phyloP scores from a whole-genome alignment of 306 rosid genomes.

The Notholithocarpus densiflorus region DNA sequence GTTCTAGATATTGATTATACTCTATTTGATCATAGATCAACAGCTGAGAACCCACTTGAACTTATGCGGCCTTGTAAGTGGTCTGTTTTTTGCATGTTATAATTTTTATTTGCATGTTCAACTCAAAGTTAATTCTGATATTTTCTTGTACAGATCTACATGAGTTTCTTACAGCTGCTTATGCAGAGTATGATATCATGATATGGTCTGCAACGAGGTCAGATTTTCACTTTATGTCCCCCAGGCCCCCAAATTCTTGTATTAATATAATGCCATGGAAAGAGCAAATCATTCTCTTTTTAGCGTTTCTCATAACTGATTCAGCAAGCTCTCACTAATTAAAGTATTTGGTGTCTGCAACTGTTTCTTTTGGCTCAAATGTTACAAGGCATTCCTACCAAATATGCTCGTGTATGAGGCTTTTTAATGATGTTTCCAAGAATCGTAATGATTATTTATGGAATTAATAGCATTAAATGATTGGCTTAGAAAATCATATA shows the following conservation, averaged over 20 bases:
- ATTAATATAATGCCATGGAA: background rate
- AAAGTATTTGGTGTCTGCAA: background rate
- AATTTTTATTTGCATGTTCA: background rate
- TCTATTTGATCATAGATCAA: conserved; percentile 89
- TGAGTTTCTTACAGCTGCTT: conserved; percentile 85
- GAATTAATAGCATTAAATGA: background rate
- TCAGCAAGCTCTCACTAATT: background rate
- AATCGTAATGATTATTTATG: background rate
- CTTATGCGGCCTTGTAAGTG: conserved; percentile 92
- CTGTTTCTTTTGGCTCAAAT: background rate
- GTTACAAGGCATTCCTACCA: background rate
- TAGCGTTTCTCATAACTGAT: background rate
- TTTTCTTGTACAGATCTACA: conserved; percentile 68
- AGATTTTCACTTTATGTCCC: conserved; percentile 3
- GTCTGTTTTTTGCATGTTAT: background rate
- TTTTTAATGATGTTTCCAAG: background rate
- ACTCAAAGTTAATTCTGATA: background rate
- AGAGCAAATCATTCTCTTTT: background rate
- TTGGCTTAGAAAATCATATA: background rate
- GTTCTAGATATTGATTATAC: conserved; percentile 97
- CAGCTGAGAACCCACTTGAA: conserved; percentile 93
- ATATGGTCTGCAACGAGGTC: conserved; percentile 99
- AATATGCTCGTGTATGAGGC: background rate
- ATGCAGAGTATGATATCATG: conserved; percentile 85
- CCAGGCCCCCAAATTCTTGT: background rate